Percentiles rank a stretch among this genome's conserved stretches.
These are phyloP conservation scores for Quercus lobata DNA, from an alignment of 331 rosid species.

Conservation along the genomic window DNA sequence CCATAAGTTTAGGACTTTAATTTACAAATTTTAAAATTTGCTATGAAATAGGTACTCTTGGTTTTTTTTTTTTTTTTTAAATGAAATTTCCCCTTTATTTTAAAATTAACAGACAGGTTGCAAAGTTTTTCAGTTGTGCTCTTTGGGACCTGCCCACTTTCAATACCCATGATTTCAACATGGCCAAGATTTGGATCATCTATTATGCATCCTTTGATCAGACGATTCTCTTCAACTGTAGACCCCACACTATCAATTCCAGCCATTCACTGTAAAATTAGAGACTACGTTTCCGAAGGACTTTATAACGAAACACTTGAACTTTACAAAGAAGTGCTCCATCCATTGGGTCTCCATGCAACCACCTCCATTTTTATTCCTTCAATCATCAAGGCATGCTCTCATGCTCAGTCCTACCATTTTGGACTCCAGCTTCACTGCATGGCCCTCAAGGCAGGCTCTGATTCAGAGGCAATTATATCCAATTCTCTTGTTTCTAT, in stretches of 20 bases:
- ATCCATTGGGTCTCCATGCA: constrained; percentile 21
- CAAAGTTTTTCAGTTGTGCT: no score
- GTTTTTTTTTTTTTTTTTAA: no score
- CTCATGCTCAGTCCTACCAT: constrained; percentile 24
- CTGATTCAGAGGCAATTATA: constrained; percentile 28
- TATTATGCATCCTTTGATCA: constrained; percentile 2
- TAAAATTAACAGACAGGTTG: no score
- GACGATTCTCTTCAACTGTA: neutral
- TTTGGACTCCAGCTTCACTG: constrained; percentile 59
- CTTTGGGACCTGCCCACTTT: neutral
- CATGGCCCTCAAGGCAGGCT: constrained; percentile 39
- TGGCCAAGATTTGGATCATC: neutral
- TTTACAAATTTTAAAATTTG: no score
- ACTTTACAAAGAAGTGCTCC: constrained; percentile 35
- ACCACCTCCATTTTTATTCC: constrained; percentile 41
- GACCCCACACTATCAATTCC: constrained; percentile 14
- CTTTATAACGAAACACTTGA: constrained; percentile 34
- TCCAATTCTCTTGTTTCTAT: constrained; percentile 57
- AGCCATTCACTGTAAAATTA: constrained; percentile 24
- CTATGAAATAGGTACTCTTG: no score
- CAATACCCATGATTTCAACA: constrained; percentile 2
- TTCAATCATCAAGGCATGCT: constrained; percentile 57
- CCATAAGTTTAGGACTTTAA: no score
- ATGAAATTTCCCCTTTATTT: no score
- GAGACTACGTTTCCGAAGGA: constrained; percentile 38